Evolutionary conservation across 495 filamentous ascomycete species (phyloP), one percentile per base, ranked within the genome.

Genomic region (Penicillium antarcticum): DNA sequence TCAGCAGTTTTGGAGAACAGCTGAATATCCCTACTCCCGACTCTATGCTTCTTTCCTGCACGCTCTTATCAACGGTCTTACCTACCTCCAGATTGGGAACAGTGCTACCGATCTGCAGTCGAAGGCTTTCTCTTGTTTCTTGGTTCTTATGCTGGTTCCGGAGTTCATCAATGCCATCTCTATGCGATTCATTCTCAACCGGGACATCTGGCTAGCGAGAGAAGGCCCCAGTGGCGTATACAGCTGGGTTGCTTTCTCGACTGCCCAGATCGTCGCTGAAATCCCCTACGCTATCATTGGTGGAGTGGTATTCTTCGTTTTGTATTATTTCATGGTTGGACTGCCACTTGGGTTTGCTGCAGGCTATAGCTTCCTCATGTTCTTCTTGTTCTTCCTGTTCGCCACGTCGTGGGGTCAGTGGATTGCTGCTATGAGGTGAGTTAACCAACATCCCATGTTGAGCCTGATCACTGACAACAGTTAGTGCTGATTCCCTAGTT

Each of bases 341-440:
- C 67, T 89, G 45, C 80, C 81, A 12, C 45, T 73, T 4, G 78
- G 74, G 1, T 64, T 84, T 0, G 71, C 72, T 3, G 86, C 89
- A 0, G 90, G 89, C 0, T 92, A 91, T 64, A 86, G 86, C 59
- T 92, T 92, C 75, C 68, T 92, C 64, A 88, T 92, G 75, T 76
- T 92, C 47, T 78, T 92, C 40, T 73, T 91, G 56, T 88, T 85
- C 24, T 87, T 91, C 63, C 62, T 91, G 5, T 91, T 92, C 67
- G 80, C 83, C 5, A 86, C 91, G 23, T 86, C 85, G 0, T 73
- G 90, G 55, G 87, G 77, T 10, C 88, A 91, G 52, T 80, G 78
- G 50, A 76, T 92, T 40, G 81, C 85, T 7, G 83, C 88, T 0
- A 61, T 89, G 24, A 90, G 69, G 69, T 72, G 21, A 51, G 62